These are phyloP conservation scores for Blakeslea trispora DNA, from an alignment of 371 early-diverging fungal species.

Conservation along the genomic window DNA sequence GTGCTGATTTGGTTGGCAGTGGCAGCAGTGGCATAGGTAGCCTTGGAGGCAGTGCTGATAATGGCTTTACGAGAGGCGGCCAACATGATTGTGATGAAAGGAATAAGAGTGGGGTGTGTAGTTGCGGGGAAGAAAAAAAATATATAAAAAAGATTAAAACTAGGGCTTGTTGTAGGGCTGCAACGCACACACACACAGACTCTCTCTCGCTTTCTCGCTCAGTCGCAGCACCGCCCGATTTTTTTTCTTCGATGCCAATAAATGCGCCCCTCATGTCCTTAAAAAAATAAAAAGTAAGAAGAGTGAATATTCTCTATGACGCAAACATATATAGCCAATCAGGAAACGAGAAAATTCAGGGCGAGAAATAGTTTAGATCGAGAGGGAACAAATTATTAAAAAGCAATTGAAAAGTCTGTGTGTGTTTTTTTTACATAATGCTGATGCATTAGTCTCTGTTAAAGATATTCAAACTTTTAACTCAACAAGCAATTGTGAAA, in stretches of 20 bases:
- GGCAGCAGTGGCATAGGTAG: conserved; percentile 60
- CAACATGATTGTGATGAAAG: conserved; percentile 47
- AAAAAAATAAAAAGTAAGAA: background rate
- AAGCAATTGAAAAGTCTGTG: too few species aligned
- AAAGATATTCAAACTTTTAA: too few species aligned
- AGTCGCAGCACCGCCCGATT: background rate
- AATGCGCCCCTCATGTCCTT: background rate
- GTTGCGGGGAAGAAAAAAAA: conserved; percentile 26
- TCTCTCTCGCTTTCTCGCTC: background rate
- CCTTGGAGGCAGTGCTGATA: conserved; percentile 58
- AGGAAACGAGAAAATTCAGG: background rate
- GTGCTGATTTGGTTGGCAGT: conserved; percentile 42
- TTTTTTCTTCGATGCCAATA: conserved; percentile 1
- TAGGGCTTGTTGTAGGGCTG: conserved; percentile 22
- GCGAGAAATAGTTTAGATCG: background rate
- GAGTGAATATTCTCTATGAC: background rate
- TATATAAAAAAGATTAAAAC: conserved; percentile 14
- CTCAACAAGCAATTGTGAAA: too few species aligned
- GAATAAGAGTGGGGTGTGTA: conserved; percentile 32
- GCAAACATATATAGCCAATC: background rate
- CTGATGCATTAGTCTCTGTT: too few species aligned
- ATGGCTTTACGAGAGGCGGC: conserved; percentile 67
- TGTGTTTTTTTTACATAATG: too few species aligned
- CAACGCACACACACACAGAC: background rate
- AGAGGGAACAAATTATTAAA: too few species aligned